Evolutionary conservation across 2,329 filamentous ascomycete genomes (phyloP).

Genomic region (Venturia pyrina): DNA sequence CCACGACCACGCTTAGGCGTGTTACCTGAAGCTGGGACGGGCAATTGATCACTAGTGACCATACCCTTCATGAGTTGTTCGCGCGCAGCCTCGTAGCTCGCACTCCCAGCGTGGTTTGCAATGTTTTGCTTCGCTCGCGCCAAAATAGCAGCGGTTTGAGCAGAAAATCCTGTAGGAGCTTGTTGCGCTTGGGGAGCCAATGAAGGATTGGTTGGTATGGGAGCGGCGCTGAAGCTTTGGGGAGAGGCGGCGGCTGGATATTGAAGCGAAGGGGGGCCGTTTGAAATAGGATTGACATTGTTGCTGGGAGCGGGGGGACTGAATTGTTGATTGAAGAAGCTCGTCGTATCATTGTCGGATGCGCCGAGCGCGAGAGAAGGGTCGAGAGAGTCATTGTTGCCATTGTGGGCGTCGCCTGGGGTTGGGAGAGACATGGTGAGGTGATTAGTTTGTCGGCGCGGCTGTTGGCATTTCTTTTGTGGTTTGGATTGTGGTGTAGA

Average conservation of each 20-base stretch:
- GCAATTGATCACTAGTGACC: conserved; percentile 33
- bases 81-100: conserved; percentile 33
- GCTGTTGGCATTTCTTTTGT: not conserved
- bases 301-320: not conserved
- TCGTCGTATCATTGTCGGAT: not conserved
- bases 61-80: conserved; percentile 36
- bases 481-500: not conserved
- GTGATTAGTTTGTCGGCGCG: not conserved
- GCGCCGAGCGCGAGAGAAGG: conserved; percentile 1
- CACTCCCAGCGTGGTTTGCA: not conserved
- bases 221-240: not conserved
- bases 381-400: not conserved
- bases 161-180: conserved; percentile 2
- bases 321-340: conserved; percentile 4
- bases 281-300: not conserved
- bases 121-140: conserved; percentile 5
- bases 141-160: conserved; percentile 6
- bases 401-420: not conserved
- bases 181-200: not conserved
- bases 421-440: not conserved
- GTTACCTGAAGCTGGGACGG: conserved; percentile 25
- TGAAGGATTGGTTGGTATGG: not conserved
- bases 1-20: conserved; percentile 20
- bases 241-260: not conserved
- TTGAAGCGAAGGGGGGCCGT: not conserved